phyloP scores from a whole-genome alignment of 23 red algal species.

The Porphyridium purpureum region DNA sequence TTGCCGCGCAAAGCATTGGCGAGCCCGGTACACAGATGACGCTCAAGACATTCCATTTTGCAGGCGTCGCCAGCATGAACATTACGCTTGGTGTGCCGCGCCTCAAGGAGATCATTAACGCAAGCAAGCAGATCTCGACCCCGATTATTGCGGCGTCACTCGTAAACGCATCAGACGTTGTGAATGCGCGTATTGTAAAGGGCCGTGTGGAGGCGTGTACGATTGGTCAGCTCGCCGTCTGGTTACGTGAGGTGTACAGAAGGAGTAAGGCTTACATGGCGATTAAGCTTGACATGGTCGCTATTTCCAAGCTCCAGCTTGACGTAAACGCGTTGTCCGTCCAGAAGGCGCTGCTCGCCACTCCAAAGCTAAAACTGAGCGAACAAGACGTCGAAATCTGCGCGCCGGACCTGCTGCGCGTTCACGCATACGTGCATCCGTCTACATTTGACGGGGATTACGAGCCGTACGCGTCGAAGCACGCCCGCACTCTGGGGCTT shows the following conservation, averaged over 20 bases:
- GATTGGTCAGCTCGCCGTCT: constrained; percentile 48
- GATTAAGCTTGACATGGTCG: constrained; percentile 42
- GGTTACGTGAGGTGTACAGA: constrained; percentile 64
- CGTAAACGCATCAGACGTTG: constrained; percentile 16
- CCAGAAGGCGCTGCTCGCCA: constrained; percentile 8
- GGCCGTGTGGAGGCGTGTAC: constrained; percentile 51
- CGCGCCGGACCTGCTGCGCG: constrained; percentile 22
- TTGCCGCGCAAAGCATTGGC: constrained; percentile 80
- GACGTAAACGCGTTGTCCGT: constrained; percentile 29
- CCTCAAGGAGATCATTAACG: constrained; percentile 98
- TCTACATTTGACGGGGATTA: too few relatives aligned
- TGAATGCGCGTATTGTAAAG: constrained; percentile 58
- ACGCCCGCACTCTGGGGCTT: too few relatives aligned
- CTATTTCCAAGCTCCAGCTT: constrained; percentile 46
- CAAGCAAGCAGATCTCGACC: constrained; percentile 62
- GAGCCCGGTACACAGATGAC: constrained; percentile 99
- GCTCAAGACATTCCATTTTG: constrained; percentile 99
- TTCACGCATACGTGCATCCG: constrained; percentile 19
- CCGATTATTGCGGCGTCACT: constrained; percentile 66
- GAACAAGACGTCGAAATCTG: constrained; percentile 21
- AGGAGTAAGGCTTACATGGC: constrained; percentile 48
- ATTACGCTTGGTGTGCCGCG: constrained; percentile 96
- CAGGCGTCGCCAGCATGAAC: constrained; percentile 92
- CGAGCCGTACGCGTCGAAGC: too few relatives aligned
- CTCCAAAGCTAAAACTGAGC: constrained; percentile 40